A percentile compares a stretch with the other conserved stretches of the same genome.
Conservation (phyloP, 306 rosid genomes). For the Quercus agrifolia region DNA sequence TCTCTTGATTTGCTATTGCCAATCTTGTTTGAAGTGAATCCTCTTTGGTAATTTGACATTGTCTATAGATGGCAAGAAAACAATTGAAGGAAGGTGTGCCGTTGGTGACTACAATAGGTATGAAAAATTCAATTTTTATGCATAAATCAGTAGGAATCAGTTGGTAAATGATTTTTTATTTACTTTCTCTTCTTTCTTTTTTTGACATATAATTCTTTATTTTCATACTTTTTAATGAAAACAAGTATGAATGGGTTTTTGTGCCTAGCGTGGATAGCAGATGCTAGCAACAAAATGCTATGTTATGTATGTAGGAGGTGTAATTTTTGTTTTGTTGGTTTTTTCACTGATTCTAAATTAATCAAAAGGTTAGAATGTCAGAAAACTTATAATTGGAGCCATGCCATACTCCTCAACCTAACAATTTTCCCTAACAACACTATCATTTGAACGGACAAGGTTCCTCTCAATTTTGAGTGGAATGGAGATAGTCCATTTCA, state of each 20-base stretch:
- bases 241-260: conserved; percentile 2
- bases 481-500: no score
- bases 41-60: conserved; percentile 23
- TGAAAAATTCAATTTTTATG: neutral
- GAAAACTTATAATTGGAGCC: neutral
- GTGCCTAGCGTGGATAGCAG: neutral
- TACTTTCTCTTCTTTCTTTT: neutral
- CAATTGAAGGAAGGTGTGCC: conserved; percentile 74
- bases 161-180: neutral
- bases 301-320: neutral
- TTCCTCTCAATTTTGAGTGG: no score
- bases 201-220: neutral
- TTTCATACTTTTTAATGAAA: neutral
- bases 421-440: no score
- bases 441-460: no score
- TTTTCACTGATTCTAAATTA: neutral
- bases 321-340: neutral
- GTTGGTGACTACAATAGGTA: conserved; percentile 49
- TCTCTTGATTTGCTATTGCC: neutral
- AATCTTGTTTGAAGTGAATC: neutral
- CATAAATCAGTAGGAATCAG: no score
- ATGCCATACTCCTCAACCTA: neutral
- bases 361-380: neutral
- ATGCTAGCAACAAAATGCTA: neutral
- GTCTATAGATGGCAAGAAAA: conserved; percentile 64